Base-by-base conservation (phyloP, 805 yeast genomes). In the Pichia gijzeniarum region DNA sequence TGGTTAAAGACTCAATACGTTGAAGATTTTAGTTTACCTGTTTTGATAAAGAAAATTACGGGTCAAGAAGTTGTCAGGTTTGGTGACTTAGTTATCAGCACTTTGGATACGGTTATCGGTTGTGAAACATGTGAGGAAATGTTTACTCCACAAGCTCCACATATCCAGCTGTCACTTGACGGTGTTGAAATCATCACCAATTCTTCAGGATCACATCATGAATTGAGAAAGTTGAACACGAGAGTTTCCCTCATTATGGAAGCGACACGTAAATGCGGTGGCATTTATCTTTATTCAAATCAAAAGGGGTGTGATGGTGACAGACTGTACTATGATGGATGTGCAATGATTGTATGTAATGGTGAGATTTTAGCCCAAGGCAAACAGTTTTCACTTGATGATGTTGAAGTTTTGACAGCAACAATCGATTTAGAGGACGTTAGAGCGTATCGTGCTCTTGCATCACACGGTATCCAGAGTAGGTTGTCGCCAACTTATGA, bases 301-400 rank as follows among this genome's bases (percentile, higher is more conserved):
- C 99, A 95, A 67, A 81, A 85, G 53, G 99, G 99, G 2, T 93
- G 99, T 63, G 99, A 93, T 62, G 99, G 99, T 55, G 99, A 95
- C 61, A 74, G 99, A 48, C 68, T 93, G 37, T 93, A 93, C 65
- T 93, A 93, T 60, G 99, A 93, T 63, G 99, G 99, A 0, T 87
- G 96, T 69, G 96, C 99, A 0, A 70, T 88, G 57, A 93, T 95
- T 60, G 88, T 89, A 6, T 86, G 90, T 38, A 93, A 95, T 61
- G 99, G 99, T 31, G 68, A 80, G 50, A 82, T 95, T 51, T 82
- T 93, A 5, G 96, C 95, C 1, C 99, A 93, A 62, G 98, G 93
- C 2, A 70, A 85, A 2, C 99, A 93, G 65, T 93, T 93, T 59
- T 80, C 95, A 1, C 68, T 93, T 44, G 72, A 77, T 40, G 99